These are phyloP conservation scores for Stramenopiles sp. DNA, from an alignment of 352 stramenopile species.

Conservation along the genomic window DNA sequence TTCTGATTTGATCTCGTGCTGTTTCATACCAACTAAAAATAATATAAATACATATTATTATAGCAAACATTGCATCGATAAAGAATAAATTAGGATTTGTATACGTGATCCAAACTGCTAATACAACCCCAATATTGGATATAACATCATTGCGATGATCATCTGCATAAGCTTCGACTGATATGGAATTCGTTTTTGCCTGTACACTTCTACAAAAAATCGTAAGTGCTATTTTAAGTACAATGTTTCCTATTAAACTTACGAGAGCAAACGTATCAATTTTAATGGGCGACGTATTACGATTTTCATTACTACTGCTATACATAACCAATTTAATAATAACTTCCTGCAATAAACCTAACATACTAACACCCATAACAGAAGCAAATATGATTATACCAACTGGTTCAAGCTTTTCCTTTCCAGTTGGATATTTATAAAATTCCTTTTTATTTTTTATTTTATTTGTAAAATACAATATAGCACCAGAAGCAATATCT, in stretches of 20 bases:
- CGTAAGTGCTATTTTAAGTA: no score
- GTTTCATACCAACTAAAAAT: constrained; percentile 78
- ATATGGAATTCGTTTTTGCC: constrained; percentile 31
- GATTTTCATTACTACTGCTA: no score
- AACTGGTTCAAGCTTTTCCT: constrained; percentile 70
- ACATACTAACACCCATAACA: constrained; percentile 95
- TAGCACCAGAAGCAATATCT: constrained; percentile 70
- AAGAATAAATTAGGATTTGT: constrained; percentile 59
- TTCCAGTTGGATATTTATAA: constrained; percentile 76
- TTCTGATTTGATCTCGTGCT: constrained; percentile 79
- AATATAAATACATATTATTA: constrained; percentile 87
- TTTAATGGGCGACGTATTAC: no score
- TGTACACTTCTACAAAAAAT: no score
- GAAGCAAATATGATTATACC: constrained; percentile 82
- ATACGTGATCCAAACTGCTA: constrained; percentile 44
- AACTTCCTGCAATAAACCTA: no score
- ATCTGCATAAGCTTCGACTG: constrained; percentile 41
- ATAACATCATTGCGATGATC: constrained; percentile 92
- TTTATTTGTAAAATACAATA: constrained; percentile 81
- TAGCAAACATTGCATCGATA: constrained; percentile 73
- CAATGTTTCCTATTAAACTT: no score
- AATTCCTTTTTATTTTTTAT: constrained; percentile 51
- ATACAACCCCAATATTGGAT: constrained; percentile 67
- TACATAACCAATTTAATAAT: no score
- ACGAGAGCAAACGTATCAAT: no score